phyloP scores from a whole-genome alignment of 2,329 filamentous ascomycete species.

The Fusarium subglutinans region DNA sequence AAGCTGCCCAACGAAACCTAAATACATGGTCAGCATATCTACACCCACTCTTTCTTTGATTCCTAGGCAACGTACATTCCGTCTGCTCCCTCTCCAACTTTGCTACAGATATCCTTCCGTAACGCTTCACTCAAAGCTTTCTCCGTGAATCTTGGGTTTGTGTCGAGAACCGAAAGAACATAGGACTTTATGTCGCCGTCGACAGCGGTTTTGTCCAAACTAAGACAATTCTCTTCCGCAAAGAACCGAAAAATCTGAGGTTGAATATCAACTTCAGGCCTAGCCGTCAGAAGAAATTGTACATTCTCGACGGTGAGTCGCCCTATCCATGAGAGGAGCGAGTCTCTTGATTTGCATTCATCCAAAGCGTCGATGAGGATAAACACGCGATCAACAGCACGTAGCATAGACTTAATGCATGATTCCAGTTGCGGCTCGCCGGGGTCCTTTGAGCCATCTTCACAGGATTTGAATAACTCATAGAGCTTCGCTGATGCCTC shows the following conservation, averaged over 20 bases:
- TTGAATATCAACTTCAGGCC: rapidly evolving
- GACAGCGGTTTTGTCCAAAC: rapidly evolving
- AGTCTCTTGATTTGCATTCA: not conserved
- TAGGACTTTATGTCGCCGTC: not conserved
- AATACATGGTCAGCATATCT: no score
- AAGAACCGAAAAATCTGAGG: rapidly evolving
- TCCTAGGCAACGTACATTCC: no score
- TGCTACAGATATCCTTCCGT: no score
- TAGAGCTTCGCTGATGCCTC: not conserved
- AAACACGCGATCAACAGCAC: rapidly evolving
- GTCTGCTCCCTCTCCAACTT: no score
- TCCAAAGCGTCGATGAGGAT: not conserved
- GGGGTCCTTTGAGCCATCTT: not conserved
- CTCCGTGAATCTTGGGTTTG: rapidly evolving
- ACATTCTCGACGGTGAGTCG: rapidly evolving
- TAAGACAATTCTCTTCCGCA: rapidly evolving
- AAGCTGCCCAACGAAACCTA: not conserved
- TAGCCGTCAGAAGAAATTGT: rapidly evolving
- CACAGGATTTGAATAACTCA: not conserved
- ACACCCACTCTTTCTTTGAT: no score
- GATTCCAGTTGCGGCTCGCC: rapidly evolving
- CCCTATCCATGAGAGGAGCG: rapidly evolving
- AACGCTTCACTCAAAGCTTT: no score
- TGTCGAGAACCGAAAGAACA: rapidly evolving
- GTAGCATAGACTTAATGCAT: not conserved